Evolutionary conservation across 2,329 filamentous ascomycete genomes (phyloP), one percentile per base, ranked within the genome.

Genomic region (Leptographium lundbergii): DNA sequence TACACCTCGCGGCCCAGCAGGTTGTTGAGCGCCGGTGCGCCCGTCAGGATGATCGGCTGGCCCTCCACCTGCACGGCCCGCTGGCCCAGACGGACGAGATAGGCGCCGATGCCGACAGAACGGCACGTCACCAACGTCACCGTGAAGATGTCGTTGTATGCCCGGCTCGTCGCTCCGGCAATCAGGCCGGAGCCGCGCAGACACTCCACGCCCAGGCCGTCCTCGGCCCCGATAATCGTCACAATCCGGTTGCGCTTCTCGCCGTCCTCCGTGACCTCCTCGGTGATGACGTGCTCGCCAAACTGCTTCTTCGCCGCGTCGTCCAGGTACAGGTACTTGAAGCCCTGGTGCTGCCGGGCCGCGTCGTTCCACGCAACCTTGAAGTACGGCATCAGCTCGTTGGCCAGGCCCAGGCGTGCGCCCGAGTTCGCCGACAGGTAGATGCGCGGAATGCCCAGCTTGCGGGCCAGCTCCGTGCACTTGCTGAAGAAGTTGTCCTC

Each of bases 401-500:
- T 91, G 62, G 94, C 94, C 73, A 99, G 87, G 69, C 94, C 94
- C 67, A 99, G 89, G 69, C 94, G 91, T 65, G 94, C 94, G 82
- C 94, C 94, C 61, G 94, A 99, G 81, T 99, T 99, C 71, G 94
- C 94, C 71, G 94, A 99, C 61, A 99, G 80, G 76, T 99, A 99
- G 71, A 99, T 92, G 66, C 94, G 89, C 27, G 94, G 94, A 68
- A 99, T 96, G 47, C 94, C 94, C 62, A 96, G 80, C 78, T 61
- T 92, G 67, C 91, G 86, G 63, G 94, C 94, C 65, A 96, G 81
- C 74, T 99, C 91, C 11, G 94, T 97, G 77, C 94, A 99, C 81
- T 97, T 96, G 81, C 95, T 82, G 85, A 99, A 99, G 84, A 96
- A 99, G 67, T 89, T 87, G 74, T 99, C 94, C 77, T 99, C 94